phyloP scores from a whole-genome alignment of 2,329 filamentous ascomycete species.

The Colletotrichum sp. region DNA sequence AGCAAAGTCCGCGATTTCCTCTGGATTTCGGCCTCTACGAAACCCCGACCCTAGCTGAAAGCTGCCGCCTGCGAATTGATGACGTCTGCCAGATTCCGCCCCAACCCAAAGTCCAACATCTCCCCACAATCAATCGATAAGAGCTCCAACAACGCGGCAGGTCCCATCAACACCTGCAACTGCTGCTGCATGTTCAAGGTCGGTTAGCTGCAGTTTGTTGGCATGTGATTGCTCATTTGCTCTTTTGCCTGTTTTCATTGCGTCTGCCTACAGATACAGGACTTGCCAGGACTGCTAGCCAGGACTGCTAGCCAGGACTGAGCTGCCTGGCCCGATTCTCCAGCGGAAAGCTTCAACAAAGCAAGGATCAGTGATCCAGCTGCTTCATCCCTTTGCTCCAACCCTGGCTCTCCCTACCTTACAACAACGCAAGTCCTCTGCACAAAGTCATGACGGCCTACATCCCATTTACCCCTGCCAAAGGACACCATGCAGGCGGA shows the following conservation, averaged over 20 bases:
- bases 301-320: not conserved
- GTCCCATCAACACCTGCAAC: not conserved
- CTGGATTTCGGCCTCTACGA: not conserved
- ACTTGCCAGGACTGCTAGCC: not conserved
- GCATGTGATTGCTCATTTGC: conserved; percentile 1
- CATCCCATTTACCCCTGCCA: not conserved
- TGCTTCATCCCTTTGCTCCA: not conserved
- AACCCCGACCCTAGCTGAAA: not conserved
- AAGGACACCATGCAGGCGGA: not conserved
- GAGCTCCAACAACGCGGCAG: not conserved
- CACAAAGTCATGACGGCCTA: conserved; percentile 18
- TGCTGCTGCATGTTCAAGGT: conserved; percentile 6
- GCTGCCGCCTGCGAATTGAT: not conserved
- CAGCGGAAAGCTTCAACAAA: not conserved
- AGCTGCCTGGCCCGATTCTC: not conserved
- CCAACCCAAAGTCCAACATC: not conserved
- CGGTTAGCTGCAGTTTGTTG: not conserved
- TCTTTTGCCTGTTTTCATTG: not conserved
- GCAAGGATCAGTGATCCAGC: conserved; percentile 15
- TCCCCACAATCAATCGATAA: conserved; percentile 14
- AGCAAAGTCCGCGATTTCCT: not conserved
- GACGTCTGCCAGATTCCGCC: conserved; percentile 2
- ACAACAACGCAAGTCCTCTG: not conserved
- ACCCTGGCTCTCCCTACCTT: conserved; percentile 6
- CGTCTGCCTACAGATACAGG: not conserved